Base-by-base conservation (phyloP, 106 monocot genomes). In the Dactylorhiza incarnata region DNA sequence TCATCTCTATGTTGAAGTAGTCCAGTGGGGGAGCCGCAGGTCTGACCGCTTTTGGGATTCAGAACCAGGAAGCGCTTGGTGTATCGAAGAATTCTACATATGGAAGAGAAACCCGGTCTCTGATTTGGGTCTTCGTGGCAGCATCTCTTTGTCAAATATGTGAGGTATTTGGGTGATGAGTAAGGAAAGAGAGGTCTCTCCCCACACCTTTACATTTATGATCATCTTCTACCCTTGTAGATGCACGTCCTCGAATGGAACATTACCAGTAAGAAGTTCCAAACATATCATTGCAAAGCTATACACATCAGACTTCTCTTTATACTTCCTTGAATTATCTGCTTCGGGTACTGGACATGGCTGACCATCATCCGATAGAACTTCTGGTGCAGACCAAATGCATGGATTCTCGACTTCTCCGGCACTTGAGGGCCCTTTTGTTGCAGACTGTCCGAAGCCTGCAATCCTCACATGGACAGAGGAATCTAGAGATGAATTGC, bases 111-210 rank as follows among this genome's bases (percentile, higher is more conserved):
- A 68, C 72, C 84, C 49, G 93, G 96, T 1, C 96, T 77, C 72
- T 87, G 88, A 9, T 74, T 71, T 3, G 93, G 96, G 25, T 93
- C 93, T 3, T 88, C 52, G 1, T 91, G 89, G 93, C 96, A 96
- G 50, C 96, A 96, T 81, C 82, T 87, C 61, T 91, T 96, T 23
- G n/a, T n/a, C n/a, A n/a, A n/a, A n/a, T n/a, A n/a, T n/a, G n/a
- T n/a, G n/a, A n/a, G n/a, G n/a, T n/a, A n/a, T n/a, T n/a, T n/a
- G n/a, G n/a, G n/a, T n/a, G n/a, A n/a, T n/a, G n/a, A n/a, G n/a
- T n/a, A n/a, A n/a, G n/a, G n/a, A n/a, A n/a, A n/a, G n/a, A n/a
- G n/a, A n/a, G n/a, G n/a, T n/a, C n/a, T n/a, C n/a, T n/a, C n/a
- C n/a, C n/a, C n/a, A n/a, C n/a, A n/a, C n/a, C n/a, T n/a, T n/a